Percentiles rank a stretch among this genome's conserved stretches.
phyloP scores from a whole-genome alignment of 1,139 yeast species.

The Taphrina betulina region DNA sequence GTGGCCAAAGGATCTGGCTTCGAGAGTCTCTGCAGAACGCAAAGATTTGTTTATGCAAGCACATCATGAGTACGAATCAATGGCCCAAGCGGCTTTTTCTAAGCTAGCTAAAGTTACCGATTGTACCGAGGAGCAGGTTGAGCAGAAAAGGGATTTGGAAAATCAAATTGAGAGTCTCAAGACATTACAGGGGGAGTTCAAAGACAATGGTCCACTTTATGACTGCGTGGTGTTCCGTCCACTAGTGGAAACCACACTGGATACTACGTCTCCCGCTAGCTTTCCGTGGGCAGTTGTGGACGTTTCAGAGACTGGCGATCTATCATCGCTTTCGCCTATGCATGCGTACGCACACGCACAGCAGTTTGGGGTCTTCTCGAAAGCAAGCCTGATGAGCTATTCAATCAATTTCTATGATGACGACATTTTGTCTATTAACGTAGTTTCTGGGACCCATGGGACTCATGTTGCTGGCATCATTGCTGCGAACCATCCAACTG shows the following conservation, averaged over 20 bases:
- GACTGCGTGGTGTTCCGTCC: constrained; percentile 34
- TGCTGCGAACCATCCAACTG: constrained; percentile 33
- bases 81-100: constrained; percentile 5
- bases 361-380: constrained; percentile 31
- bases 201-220: constrained; percentile 34
- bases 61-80: constrained; percentile 21
- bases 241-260: constrained; percentile 24
- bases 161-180: constrained; percentile 32
- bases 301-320: constrained; percentile 30
- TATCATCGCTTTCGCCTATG: constrained; percentile 32
- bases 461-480: constrained; percentile 37
- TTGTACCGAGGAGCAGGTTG: constrained; percentile 21
- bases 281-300: constrained; percentile 34
- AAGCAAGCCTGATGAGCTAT: constrained; percentile 33
- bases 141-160: constrained; percentile 29
- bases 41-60: constrained; percentile 28
- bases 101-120: constrained; percentile 12
- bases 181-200: constrained; percentile 24
- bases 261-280: constrained; percentile 27
- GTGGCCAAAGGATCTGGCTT: constrained; percentile 33
- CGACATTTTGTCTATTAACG: constrained; percentile 33
- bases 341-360: constrained; percentile 31
- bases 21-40: constrained; percentile 29
- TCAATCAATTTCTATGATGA: constrained; percentile 35
- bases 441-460: constrained; percentile 35